Conservation (phyloP, 2,329 filamentous ascomycete species). For the Phymatotrichopsis omnivora region DNA sequence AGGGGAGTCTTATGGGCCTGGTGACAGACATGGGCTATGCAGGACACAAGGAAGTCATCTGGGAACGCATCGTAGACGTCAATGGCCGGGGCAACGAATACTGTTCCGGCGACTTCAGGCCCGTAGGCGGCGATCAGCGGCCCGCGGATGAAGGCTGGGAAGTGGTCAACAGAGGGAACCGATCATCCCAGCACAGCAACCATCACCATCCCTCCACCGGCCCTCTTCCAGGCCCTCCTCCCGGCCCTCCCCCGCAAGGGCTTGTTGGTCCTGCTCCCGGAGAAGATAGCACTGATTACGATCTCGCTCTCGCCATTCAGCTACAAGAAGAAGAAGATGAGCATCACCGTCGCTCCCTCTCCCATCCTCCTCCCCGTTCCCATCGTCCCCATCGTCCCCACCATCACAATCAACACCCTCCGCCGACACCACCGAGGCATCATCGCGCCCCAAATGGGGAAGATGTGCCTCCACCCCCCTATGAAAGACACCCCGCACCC, state of each 20-base stretch:
- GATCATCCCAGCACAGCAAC: slow-evolving; percentile 1
- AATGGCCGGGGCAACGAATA: slow-evolving; percentile 74
- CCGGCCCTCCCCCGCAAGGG: too few relatives aligned
- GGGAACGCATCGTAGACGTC: slow-evolving; percentile 86
- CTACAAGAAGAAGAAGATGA: slow-evolving; percentile 91
- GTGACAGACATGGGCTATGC: slow-evolving; percentile 91
- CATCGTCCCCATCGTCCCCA: background rate
- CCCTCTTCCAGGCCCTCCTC: slow-evolving; percentile 27
- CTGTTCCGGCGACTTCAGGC: slow-evolving; percentile 79
- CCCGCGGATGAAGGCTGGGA: slow-evolving; percentile 20
- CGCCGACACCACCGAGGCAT: slow-evolving; percentile 3
- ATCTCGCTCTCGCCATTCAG: slow-evolving; percentile 79
- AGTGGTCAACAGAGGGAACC: background rate
- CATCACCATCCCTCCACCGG: background rate
- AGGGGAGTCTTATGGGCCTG: slow-evolving; percentile 54
- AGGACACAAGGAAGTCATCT: slow-evolving; percentile 80
- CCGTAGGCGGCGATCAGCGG: slow-evolving; percentile 47
- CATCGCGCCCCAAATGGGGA: background rate
- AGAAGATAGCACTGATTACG: slow-evolving; percentile 64
- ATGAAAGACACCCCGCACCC: slow-evolving; percentile 14
- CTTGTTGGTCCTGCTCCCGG: too few relatives aligned
- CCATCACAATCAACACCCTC: slow-evolving; percentile 1
- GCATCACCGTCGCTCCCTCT: slow-evolving; percentile 44
- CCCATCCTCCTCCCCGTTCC: background rate
- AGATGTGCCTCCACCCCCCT: slow-evolving; percentile 22